Conservation (phyloP, 2,329 filamentous ascomycete genomes). For the Sclerotinia borealis region DNA sequence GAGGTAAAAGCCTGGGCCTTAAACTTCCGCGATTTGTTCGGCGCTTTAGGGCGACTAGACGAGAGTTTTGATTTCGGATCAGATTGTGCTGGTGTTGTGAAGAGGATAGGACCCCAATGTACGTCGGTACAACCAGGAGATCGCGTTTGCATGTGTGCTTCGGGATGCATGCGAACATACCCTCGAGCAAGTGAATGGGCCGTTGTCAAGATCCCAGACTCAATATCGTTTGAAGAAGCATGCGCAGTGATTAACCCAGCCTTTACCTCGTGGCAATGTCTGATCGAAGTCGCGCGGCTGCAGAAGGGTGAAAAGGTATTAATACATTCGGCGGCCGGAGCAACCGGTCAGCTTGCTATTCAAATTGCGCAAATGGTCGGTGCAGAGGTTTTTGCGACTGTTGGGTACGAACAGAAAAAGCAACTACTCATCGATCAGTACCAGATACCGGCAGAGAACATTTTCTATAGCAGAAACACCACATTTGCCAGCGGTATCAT, state of each 20-base stretch:
- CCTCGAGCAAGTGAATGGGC: too few relatives aligned
- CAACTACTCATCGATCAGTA: background rate
- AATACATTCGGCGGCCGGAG: background rate
- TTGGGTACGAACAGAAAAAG: background rate
- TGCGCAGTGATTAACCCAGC: background rate
- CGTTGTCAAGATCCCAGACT: background rate
- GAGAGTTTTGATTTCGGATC: too few relatives aligned
- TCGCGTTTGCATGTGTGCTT: too few relatives aligned
- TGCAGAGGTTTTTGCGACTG: background rate
- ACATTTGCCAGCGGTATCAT: background rate
- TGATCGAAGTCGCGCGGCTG: background rate
- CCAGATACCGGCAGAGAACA: background rate
- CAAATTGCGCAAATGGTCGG: background rate
- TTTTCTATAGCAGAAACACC: background rate
- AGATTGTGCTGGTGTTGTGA: background rate
- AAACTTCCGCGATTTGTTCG: background rate
- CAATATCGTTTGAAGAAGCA: background rate
- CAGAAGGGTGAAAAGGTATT: background rate
- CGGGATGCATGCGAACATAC: too few relatives aligned
- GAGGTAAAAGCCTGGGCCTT: background rate
- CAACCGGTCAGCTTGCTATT: background rate
- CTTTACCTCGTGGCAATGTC: background rate
- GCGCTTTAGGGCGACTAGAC: background rate
- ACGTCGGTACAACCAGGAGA: too few relatives aligned
- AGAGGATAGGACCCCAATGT: too few relatives aligned